Evolutionary conservation across 2,329 filamentous ascomycete species (phyloP), one percentile per base, ranked within the genome.

Genomic region (Clonostachys rhizophaga): DNA sequence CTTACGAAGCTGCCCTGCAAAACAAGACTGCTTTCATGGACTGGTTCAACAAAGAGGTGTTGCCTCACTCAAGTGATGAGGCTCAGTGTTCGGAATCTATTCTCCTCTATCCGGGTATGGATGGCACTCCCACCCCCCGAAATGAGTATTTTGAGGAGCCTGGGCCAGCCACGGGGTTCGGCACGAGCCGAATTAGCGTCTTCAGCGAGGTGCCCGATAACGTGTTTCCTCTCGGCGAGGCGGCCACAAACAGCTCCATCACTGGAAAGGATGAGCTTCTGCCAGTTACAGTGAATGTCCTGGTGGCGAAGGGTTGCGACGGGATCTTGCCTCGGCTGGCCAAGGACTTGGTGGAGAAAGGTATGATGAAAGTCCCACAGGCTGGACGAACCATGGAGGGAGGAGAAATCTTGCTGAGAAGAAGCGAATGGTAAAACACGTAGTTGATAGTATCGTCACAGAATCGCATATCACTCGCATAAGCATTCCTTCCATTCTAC

Each of bases 301-400:
- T 84, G 62, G 80, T 71, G 0, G 75, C 78, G 1, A 76, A 73
- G 52, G 80, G 81, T 0, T 86, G 82, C 51, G 82, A 85, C 60
- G 76, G 77, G 0, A 68, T 84, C 65, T 54, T 84, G 24, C 76
- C 76, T 40, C 70, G 68, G 40, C 58, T 84, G 44, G 75, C 79
- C 3, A 63, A 71, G 43, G 75, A 78, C 40, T 50, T 84, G 47
- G 68, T 74, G 2, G 61, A 61, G 24, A 71, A 66, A 12, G 78
- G 78, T 0, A 65, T 81, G 4, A n/a, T 82, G 40, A 66, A 64
- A 42, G 53, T 68, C 4, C 75, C 71, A 4, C 58, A 66, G 55
- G 60, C 69, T 4, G 78, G 1, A 55, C 18, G 9, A n/a, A 43
- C 36, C 11, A n/a, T 39, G 14, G 36, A 39, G 14, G 36, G 36